Evolutionary conservation across 768 basidiomycete genomes (phyloP).

Genomic region (Boletus vinaceobasis): DNA sequence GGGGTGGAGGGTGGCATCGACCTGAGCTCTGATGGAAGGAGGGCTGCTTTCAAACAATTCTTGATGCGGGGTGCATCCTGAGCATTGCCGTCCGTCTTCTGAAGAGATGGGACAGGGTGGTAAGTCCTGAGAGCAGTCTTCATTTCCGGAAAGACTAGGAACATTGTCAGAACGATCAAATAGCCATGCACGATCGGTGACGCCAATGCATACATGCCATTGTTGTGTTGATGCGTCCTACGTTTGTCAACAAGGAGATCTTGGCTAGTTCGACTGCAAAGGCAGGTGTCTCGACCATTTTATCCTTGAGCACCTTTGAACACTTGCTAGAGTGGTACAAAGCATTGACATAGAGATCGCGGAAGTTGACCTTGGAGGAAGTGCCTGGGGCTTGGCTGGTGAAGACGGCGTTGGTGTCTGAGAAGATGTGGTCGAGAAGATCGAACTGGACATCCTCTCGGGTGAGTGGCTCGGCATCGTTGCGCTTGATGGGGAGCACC

Average conservation of each 20-base stretch:
- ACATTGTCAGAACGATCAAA: slow-evolving; percentile 18
- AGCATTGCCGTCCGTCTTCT: slow-evolving; percentile 83
- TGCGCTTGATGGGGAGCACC: slow-evolving; percentile 75
- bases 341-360: slow-evolving; percentile 80
- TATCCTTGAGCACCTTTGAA: slow-evolving; percentile 84
- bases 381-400: slow-evolving; percentile 56
- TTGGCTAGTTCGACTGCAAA: slow-evolving; percentile 80
- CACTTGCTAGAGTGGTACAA: slow-evolving; percentile 78
- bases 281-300: slow-evolving; percentile 77
- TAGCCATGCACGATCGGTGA: slow-evolving; percentile 4
- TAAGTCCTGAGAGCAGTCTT: slow-evolving; percentile 86
- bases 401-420: slow-evolving; percentile 64
- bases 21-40: slow-evolving; percentile 67
- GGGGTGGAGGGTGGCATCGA: slow-evolving; percentile 68
- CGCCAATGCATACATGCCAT: slow-evolving; percentile 65
- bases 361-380: slow-evolving; percentile 62
- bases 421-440: slow-evolving; percentile 77
- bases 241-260: slow-evolving; percentile 81
- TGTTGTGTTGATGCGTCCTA: slow-evolving; percentile 89
- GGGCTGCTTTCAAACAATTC: slow-evolving; percentile 80
- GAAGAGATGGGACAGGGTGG: slow-evolving; percentile 83
- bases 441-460: slow-evolving; percentile 86
- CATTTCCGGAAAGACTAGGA: slow-evolving; percentile 87
- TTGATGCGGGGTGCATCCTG: slow-evolving; percentile 93
- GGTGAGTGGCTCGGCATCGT: slow-evolving; percentile 78